Conservation (phyloP, 1,139 yeast genomes). For the Groenewaldozyma sp. region DNA sequence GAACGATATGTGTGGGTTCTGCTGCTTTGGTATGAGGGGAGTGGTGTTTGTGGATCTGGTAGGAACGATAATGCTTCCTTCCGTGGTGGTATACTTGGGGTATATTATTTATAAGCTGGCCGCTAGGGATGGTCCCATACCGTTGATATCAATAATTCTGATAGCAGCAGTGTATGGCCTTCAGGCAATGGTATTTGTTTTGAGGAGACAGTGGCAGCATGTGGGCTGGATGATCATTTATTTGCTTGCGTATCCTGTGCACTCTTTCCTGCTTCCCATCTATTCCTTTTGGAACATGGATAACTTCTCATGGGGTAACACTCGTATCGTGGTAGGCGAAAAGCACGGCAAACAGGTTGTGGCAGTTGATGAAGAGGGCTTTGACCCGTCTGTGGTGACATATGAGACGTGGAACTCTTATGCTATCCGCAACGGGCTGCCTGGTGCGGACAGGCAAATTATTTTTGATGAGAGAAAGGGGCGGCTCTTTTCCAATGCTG, state of each 20-base stretch:
- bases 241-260: slow-evolving; percentile 32
- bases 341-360: slow-evolving; percentile 31
- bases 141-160: slow-evolving; percentile 32
- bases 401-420: slow-evolving; percentile 31
- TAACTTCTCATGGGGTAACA: slow-evolving; percentile 37
- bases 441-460: slow-evolving; percentile 31
- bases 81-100: slow-evolving; percentile 33
- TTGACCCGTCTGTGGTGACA: slow-evolving; percentile 27
- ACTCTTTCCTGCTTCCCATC: slow-evolving; percentile 32
- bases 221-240: slow-evolving; percentile 38
- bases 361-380: slow-evolving; percentile 25
- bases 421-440: slow-evolving; percentile 28
- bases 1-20: slow-evolving; percentile 35
- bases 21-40: slow-evolving; percentile 35
- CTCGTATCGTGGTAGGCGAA: slow-evolving; percentile 35
- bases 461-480: slow-evolving; percentile 25
- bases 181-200: slow-evolving; percentile 31
- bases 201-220: slow-evolving; percentile 36
- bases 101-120: slow-evolving; percentile 31
- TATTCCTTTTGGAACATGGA: slow-evolving; percentile 39
- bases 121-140: slow-evolving; percentile 27
- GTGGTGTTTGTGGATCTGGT: slow-evolving; percentile 33
- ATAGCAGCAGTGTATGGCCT: slow-evolving; percentile 34
- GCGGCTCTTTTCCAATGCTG: slow-evolving; percentile 15
- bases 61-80: slow-evolving; percentile 34